Percentiles rank a stretch among this genome's conserved stretches.
Conservation (phyloP, 495 filamentous ascomycete genomes). For the Wilcoxina mikolae region DNA sequence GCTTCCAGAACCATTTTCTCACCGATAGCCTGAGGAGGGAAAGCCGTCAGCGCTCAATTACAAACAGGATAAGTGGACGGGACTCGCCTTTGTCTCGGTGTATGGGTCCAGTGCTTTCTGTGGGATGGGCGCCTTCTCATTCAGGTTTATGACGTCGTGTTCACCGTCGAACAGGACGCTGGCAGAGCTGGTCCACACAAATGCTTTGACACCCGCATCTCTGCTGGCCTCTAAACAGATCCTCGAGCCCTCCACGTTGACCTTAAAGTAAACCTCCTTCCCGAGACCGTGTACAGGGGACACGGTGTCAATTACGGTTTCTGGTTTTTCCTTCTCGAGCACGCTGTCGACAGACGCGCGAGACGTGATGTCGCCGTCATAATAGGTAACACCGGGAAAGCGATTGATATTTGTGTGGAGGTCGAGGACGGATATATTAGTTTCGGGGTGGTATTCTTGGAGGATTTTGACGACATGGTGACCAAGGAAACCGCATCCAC, state of each 20-base stretch:
- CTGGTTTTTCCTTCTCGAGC: conserved; percentile 57
- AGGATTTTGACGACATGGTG: conserved; percentile 51
- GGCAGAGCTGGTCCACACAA: conserved; percentile 88
- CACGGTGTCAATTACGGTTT: conserved; percentile 91
- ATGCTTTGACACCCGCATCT: conserved; percentile 65
- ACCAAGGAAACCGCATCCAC: conserved; percentile 58
- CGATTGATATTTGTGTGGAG: conserved; percentile 63
- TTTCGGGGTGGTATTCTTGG: conserved; percentile 39
- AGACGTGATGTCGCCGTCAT: conserved; percentile 78
- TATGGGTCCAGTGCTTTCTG: conserved; percentile 74
- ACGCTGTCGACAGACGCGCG: conserved; percentile 45
- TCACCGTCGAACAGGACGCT: conserved; percentile 71
- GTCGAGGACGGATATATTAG: conserved; percentile 70
- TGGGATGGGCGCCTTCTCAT: conserved; percentile 74
- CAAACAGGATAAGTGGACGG: conserved; percentile 2
- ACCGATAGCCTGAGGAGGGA: conserved; percentile 53
- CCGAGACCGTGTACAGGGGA: conserved; percentile 46
- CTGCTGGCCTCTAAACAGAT: conserved; percentile 61
- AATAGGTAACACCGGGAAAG: conserved; percentile 57
- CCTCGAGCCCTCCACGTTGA: conserved; percentile 84
- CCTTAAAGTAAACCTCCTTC: conserved; percentile 56
- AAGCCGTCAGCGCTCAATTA: background rate
- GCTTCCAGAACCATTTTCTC: conserved; percentile 71
- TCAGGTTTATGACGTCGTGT: conserved; percentile 71
- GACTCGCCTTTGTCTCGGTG: conserved; percentile 62